Base-by-base conservation (phyloP, 1,284 basidiomycete genomes). In the Boletus mariae region DNA sequence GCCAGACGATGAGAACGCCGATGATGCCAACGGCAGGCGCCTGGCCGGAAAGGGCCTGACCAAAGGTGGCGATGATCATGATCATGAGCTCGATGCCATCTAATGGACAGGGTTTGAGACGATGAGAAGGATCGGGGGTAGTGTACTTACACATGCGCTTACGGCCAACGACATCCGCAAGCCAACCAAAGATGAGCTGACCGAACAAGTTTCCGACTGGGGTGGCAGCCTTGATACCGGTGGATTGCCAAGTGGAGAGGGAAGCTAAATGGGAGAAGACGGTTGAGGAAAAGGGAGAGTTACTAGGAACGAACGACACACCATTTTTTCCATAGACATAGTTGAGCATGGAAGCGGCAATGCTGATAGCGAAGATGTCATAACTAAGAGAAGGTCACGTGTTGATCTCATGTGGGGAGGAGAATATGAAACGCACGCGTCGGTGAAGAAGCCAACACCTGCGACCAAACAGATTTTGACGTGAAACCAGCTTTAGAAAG, bases 391-490 rank as follows among this genome's bases (percentile, higher is more conserved):
- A 26, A 1, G 15, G 45, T 55, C 44, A 47, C 12, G 29, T 28
- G 25, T 32, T 32, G 51, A 9, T 25, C 13, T 0, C 12, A 8
- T 2, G 20, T 11, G 26, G 2, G 3, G 26, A 31, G 5, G n/a
- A 49, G 6, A 13, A 42, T 20, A 43, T 26, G 12, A 1, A 71
- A 47, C 83, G 65, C 63, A 88, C 80, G 87, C 86, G 71, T 90
- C 89, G 41, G 89, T 90, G 74, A 90, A 92, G 76, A 92, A 91
- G 34, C 89, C 90, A 11, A 86, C 84, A 58, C 88, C 87, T 2
- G 89, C 87, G 5, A 91, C 85, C 46, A 85, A 58, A 64, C 80
- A 82, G 51, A 90, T 79, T 65, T 86, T 89, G 45, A 83, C 77
- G 63, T 92, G 89, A 68, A 83, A 83, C 79, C 77, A 80, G 13